Conservation (phyloP, 2,329 filamentous ascomycete genomes). For the Microcyclosporella mali region DNA sequence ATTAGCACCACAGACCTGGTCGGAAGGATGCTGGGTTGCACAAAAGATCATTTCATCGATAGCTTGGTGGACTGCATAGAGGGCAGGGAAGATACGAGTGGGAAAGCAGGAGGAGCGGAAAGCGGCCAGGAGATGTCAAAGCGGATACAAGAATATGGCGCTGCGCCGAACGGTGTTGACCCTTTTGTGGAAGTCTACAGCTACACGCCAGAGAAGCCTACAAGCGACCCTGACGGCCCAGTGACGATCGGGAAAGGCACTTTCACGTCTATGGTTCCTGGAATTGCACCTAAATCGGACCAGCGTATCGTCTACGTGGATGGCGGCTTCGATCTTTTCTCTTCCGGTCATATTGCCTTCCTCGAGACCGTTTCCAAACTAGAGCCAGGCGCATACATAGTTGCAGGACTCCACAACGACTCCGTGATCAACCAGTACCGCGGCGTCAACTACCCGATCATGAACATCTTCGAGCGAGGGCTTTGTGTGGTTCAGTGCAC, state of each 20-base stretch:
- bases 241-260: not conserved
- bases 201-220: slow-evolving; percentile 46
- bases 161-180: slow-evolving; percentile 70
- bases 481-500: slow-evolving; percentile 93
- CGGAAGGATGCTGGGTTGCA: slow-evolving; percentile 93
- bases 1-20: slow-evolving; percentile 98
- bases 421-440: slow-evolving; percentile 95
- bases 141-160: slow-evolving; percentile 78
- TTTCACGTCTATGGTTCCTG: slow-evolving; percentile 57
- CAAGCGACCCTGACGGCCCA: not conserved
- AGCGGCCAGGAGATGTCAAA: slow-evolving; percentile 65
- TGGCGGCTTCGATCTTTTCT: slow-evolving; percentile 94
- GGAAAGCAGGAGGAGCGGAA: slow-evolving; percentile 57
- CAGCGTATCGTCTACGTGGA: slow-evolving; percentile 93
- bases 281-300: slow-evolving; percentile 63
- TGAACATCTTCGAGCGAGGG: slow-evolving; percentile 97
- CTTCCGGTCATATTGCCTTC: slow-evolving; percentile 94
- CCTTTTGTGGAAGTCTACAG: slow-evolving; percentile 82
- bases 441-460: slow-evolving; percentile 96
- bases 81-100: slow-evolving; percentile 67
- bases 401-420: slow-evolving; percentile 91
- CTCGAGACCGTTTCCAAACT: slow-evolving; percentile 66
- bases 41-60: slow-evolving; percentile 86
- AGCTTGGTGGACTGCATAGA: slow-evolving; percentile 40
- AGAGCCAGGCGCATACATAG: slow-evolving; percentile 77